phyloP scores from a whole-genome alignment of 1,284 basidiomycete genomes.

The Albatrellus sp. region DNA sequence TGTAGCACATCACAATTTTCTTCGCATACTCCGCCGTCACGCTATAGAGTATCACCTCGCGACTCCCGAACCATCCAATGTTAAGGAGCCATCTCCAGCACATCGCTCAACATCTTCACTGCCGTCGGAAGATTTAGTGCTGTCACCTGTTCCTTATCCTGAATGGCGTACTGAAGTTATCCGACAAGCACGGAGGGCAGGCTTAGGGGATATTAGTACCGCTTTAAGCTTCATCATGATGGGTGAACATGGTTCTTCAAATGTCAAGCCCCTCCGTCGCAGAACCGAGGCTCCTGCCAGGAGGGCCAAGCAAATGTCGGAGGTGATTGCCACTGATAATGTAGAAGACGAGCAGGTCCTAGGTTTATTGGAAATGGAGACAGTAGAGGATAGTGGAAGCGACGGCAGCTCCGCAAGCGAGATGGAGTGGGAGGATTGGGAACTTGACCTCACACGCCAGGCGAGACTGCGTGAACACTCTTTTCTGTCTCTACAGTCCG shows the following conservation, averaged over 20 bases:
- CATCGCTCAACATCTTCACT: constrained; percentile 13
- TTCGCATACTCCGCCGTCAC: constrained; percentile 50
- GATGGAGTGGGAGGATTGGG: constrained; percentile 50
- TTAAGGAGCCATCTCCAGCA: constrained; percentile 8
- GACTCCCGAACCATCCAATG: constrained; percentile 29
- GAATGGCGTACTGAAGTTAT: constrained; percentile 44
- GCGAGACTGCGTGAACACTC: constrained; percentile 6
- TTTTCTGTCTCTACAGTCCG: constrained; percentile 1
- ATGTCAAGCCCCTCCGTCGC: constrained; percentile 4
- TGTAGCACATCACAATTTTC: constrained; percentile 39
- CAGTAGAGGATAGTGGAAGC: constrained; percentile 14
- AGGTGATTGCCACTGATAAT: too few relatives aligned
- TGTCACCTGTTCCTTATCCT: constrained; percentile 35
- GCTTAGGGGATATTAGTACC: constrained; percentile 38
- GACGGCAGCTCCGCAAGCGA: constrained; percentile 32
- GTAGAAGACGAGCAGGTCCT: not conserved
- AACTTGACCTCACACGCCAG: constrained; percentile 35
- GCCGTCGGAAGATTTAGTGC: constrained; percentile 10
- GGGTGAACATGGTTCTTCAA: constrained; percentile 15
- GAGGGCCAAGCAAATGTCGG: constrained; percentile 3
- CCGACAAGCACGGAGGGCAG: constrained; percentile 37
- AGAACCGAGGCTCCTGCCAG: not conserved
- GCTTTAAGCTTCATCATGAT: constrained; percentile 37
- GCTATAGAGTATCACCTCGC: constrained; percentile 29
- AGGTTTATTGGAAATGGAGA: constrained; percentile 1